A percentile compares a stretch with the other conserved stretches of the same genome.
Conservation (phyloP, 148 eudicot species). For the Chenopodium suecicum region DNA sequence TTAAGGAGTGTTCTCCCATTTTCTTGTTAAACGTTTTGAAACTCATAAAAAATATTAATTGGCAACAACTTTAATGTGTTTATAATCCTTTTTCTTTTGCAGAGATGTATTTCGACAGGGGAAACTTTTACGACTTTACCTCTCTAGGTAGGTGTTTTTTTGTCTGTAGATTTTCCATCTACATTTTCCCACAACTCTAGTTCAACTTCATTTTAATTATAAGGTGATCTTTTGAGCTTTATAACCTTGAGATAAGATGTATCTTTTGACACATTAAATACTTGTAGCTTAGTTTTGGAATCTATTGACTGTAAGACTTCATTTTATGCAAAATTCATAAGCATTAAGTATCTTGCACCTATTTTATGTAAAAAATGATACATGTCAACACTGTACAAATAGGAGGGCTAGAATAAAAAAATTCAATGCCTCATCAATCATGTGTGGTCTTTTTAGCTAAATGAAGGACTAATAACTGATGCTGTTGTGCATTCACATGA, state of each 20-base stretch:
- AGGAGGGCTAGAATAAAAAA: background rate
- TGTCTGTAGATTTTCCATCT: background rate
- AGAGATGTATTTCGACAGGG: slow-evolving; percentile 92
- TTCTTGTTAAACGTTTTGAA: slow-evolving; percentile 5
- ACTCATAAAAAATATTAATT: background rate
- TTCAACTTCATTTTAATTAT: background rate
- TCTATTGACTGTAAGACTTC: background rate
- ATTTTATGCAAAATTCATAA: background rate
- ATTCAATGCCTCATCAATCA: background rate
- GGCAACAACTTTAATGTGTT: background rate
- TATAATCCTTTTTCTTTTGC: slow-evolving; percentile 33
- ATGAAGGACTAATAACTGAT: background rate
- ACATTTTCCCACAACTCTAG: background rate
- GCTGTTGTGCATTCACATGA: background rate
- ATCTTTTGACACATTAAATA: background rate
- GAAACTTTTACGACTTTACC: slow-evolving; percentile 86
- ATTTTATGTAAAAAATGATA: background rate
- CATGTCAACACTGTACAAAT: background rate
- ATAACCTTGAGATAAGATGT: background rate
- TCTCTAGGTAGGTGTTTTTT: slow-evolving; percentile 65
- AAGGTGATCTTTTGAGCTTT: background rate
- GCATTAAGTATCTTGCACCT: background rate
- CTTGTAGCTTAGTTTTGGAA: background rate
- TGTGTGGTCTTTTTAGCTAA: background rate
- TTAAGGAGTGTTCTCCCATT: background rate